Base-by-base conservation (phyloP, 192 early-diverging fungal genomes). In the Umbelopsis vinacea region DNA sequence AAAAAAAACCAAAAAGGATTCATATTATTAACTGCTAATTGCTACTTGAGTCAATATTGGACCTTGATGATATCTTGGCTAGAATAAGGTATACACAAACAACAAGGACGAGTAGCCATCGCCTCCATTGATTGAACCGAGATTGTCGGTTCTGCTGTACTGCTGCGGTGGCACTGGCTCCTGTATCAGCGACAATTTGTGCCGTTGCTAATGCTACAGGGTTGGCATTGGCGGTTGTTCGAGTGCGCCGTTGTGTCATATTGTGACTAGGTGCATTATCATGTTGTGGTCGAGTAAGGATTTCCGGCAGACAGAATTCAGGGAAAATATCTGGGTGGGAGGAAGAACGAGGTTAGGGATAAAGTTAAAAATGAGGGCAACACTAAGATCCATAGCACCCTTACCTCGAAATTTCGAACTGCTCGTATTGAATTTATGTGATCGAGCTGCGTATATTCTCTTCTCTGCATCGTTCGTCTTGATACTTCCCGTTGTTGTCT, bases 401-500 rank as follows among this genome's bases (percentile, higher is more conserved):
- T 12, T 85, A 92, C 92, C 88, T 84, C 84, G 83, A 72, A 98
- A 98, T 71, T 87, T 84, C 15, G 81, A 78, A 74, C 92, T 93
- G 10, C 73, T 78, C 53, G 93, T 66, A 76, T 99, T 99, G 82
- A 88, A 93, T 43, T 75, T 80, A 75, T 94, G 91, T 29, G 93
- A 95, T 69, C 90, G 89, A 47, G 81, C 79, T 3, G 98, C 94
- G 60, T 93, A 86, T 46, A 88, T 72, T 52, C 85, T 87, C 77
- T 95, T 94, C 76, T 98, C 96, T 19, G 85, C 81, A 52, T 83
- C 73, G 2, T 94, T 89, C 15, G 94, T 93, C 26, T 86, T 89
- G 54, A 99, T 93, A 69, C 93, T 93, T 46, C 98, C 98, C 9
- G 98, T 97, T 7, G 96, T 98, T 19, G 90, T 89, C 72, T 97